Conservation (phyloP, 164 flowering plant species). For the Echeveria elegans region DNA sequence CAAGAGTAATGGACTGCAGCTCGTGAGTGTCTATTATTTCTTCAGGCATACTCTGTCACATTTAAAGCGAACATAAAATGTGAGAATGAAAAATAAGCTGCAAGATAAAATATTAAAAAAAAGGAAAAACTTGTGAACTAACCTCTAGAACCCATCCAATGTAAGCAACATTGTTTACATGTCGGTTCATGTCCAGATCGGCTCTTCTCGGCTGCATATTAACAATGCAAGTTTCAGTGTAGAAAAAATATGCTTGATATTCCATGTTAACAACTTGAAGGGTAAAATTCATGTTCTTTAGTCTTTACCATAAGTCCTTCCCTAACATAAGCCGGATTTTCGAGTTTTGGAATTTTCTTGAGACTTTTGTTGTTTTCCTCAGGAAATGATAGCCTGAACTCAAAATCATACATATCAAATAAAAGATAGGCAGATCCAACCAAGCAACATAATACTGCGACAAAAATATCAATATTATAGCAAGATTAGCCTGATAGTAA, state of each 20-base stretch:
- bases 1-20: constrained; percentile 72
- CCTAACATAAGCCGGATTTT: constrained; percentile 61
- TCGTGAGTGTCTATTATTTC: constrained; percentile 74
- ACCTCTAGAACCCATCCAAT: constrained; percentile 99
- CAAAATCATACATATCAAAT: neutral
- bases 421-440: neutral
- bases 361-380: constrained; percentile 55
- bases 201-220: constrained; percentile 84
- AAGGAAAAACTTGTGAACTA: too few species aligned
- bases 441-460: neutral
- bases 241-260: neutral
- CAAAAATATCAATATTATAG: too few species aligned
- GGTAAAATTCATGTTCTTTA: constrained; percentile 8
- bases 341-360: constrained; percentile 65
- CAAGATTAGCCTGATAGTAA: neutral
- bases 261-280: neutral
- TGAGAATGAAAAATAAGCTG: neutral
- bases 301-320: constrained; percentile 68
- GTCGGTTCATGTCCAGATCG: constrained; percentile 97
- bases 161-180: constrained; percentile 92
- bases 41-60: constrained; percentile 83
- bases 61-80: neutral
- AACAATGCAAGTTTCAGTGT: constrained; percentile 12
- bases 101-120: neutral
- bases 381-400: constrained; percentile 62